phyloP scores from a whole-genome alignment of 2,329 filamentous ascomycete genomes.

The Chaetothyriales sp. region DNA sequence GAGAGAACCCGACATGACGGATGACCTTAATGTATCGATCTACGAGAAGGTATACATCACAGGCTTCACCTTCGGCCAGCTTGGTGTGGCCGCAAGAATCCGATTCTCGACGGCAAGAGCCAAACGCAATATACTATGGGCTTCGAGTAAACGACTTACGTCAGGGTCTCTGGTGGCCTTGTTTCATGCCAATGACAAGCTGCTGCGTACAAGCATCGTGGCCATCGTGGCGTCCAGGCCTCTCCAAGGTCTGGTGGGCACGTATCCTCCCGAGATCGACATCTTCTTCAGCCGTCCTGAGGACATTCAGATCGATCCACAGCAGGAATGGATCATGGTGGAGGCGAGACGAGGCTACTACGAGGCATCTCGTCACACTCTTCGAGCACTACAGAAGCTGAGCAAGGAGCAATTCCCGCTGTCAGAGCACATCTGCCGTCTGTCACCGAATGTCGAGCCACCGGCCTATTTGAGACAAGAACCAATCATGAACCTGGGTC shows the following conservation, averaged over 20 bases:
- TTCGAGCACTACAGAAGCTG: conserved; percentile 58
- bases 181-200: conserved; percentile 43
- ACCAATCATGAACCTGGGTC: conserved; percentile 36
- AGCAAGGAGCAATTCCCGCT: conserved; percentile 40
- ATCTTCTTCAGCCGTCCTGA: conserved; percentile 52
- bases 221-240: conserved; percentile 60
- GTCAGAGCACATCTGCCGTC: conserved; percentile 29
- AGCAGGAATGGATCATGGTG: conserved; percentile 60
- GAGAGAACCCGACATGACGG: conserved; percentile 40
- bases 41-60: conserved; percentile 61
- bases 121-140: conserved; percentile 55
- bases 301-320: conserved; percentile 55
- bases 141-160: conserved; percentile 45
- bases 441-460: conserved; percentile 29
- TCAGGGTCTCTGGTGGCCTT: conserved; percentile 43
- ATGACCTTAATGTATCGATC: conserved; percentile 46
- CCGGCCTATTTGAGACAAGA: conserved; percentile 41
- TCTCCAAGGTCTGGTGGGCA: conserved; percentile 43
- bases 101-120: conserved; percentile 56
- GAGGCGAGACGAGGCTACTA: conserved; percentile 63
- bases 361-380: conserved; percentile 59
- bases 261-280: conserved; percentile 59
- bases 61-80: conserved; percentile 48
- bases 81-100: conserved; percentile 53
- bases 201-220: conserved; percentile 45